Percentiles rank a stretch among this genome's conserved stretches.
phyloP scores from a whole-genome alignment of 495 filamentous ascomycete genomes.

The Aspergillus wentii region DNA sequence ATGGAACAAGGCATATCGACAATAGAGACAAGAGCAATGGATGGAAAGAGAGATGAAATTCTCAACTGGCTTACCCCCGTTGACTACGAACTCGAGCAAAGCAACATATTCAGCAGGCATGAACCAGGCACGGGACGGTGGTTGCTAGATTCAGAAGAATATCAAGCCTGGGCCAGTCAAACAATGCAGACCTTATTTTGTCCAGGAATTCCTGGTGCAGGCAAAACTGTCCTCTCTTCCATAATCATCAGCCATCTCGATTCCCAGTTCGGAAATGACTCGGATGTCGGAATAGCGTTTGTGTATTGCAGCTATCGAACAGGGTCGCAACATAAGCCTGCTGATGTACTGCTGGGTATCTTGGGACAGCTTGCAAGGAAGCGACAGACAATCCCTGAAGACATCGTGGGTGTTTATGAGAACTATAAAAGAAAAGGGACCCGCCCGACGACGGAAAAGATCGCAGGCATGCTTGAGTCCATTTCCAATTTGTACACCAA shows the following conservation, averaged over 20 bases:
- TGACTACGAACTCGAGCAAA: not conserved
- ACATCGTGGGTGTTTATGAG: no score
- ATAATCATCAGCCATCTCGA: constrained; percentile 22
- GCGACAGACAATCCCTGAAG: no score
- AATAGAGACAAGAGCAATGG: not conserved
- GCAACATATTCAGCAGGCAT: not conserved
- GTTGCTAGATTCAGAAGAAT: not conserved
- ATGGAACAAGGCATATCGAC: not conserved
- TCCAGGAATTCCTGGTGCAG: constrained; percentile 34
- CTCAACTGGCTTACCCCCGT: constrained; percentile 1
- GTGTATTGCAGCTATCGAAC: no score
- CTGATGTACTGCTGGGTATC: no score
- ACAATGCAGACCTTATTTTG: constrained; percentile 26
- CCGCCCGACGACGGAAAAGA: no score
- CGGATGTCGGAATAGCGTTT: no score
- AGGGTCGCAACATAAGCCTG: no score
- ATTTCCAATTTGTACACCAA: no score
- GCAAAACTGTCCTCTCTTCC: constrained; percentile 36
- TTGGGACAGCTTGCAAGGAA: no score
- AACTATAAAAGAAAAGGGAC: no score
- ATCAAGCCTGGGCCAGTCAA: constrained; percentile 1
- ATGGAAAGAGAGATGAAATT: not conserved
- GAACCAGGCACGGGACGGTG: not conserved
- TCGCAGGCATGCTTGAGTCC: no score
- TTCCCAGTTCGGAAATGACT: not conserved